These are phyloP conservation scores for Suillus brevipes DNA, from an alignment of 768 basidiomycete genomes.

Conservation along the genomic window DNA sequence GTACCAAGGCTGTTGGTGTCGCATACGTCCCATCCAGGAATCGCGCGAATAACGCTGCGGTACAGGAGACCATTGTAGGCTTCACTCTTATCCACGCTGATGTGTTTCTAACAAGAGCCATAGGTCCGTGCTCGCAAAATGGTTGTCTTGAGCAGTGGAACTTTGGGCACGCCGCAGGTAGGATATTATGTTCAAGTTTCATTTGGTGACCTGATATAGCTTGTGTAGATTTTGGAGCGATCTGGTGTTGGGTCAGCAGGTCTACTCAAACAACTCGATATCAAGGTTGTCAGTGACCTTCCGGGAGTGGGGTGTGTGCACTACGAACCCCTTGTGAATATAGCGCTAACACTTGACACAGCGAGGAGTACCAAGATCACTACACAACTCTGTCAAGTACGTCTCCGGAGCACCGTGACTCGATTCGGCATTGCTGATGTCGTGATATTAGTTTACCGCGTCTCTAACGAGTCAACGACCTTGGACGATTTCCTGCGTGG, in stretches of 20 bases:
- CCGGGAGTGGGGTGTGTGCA: constrained; percentile 63
- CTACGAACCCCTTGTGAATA: not conserved
- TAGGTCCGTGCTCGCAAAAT: constrained; percentile 59
- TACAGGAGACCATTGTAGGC: constrained; percentile 57
- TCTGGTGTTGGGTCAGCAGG: constrained; percentile 63
- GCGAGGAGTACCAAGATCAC: constrained; percentile 74
- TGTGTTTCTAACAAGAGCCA: constrained; percentile 3
- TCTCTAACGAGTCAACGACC: constrained; percentile 62
- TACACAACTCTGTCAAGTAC: constrained; percentile 67
- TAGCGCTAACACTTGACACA: constrained; percentile 21
- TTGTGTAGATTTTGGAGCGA: constrained; percentile 61
- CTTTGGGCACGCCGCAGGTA: constrained; percentile 64
- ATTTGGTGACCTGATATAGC: not conserved
- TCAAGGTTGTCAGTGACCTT: constrained; percentile 67
- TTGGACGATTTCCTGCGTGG: constrained; percentile 73
- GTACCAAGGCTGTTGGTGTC: constrained; percentile 68
- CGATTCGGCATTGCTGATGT: not conserved
- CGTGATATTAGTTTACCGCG: constrained; percentile 53
- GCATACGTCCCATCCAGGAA: constrained; percentile 67
- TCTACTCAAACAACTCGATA: constrained; percentile 54
- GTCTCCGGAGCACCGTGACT: constrained; percentile 21
- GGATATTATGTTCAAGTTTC: not conserved
- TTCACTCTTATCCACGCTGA: not conserved
- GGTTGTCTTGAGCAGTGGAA: constrained; percentile 66
- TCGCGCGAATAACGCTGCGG: constrained; percentile 49